Conservation (phyloP, 2,329 filamentous ascomycete species). For the Colletotrichum cuscutae region DNA sequence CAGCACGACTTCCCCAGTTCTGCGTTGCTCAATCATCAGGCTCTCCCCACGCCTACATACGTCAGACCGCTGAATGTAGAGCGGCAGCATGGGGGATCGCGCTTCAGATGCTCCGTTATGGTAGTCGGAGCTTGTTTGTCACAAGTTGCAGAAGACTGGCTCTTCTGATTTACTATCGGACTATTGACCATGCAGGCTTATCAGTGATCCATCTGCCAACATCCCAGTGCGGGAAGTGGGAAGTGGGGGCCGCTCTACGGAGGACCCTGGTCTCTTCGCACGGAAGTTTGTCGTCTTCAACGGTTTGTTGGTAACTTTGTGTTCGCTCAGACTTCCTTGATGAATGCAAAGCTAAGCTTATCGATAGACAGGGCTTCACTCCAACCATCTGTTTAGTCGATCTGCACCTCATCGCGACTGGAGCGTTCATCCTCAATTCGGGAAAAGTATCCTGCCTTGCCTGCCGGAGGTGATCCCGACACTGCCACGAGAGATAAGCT, state of each 20-base stretch:
- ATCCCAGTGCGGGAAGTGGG: slow-evolving; percentile 1
- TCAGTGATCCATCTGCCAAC: slow-evolving; percentile 8
- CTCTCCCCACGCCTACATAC: neutral
- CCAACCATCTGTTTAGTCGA: neutral
- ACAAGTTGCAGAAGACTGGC: neutral
- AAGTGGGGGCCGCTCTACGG: neutral
- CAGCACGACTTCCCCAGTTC: neutral
- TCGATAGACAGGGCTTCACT: neutral
- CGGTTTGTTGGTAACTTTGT: neutral
- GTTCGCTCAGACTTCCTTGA: no score
- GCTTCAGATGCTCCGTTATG: neutral
- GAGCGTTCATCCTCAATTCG: no score
- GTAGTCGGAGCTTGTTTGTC: neutral
- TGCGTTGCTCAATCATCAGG: no score
- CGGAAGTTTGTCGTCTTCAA: neutral
- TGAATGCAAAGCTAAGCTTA: neutral
- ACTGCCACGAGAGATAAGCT: neutral
- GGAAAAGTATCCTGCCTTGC: neutral
- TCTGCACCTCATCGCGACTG: neutral
- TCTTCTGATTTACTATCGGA: slow-evolving; percentile 4
- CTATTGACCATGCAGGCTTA: slow-evolving; percentile 13
- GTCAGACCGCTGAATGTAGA: slow-evolving; percentile 2
- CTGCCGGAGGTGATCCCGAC: neutral
- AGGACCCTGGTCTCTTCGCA: neutral
- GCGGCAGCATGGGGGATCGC: neutral